Evolutionary conservation across 768 basidiomycete species (phyloP).

Genomic region (Cyathus striatus): DNA sequence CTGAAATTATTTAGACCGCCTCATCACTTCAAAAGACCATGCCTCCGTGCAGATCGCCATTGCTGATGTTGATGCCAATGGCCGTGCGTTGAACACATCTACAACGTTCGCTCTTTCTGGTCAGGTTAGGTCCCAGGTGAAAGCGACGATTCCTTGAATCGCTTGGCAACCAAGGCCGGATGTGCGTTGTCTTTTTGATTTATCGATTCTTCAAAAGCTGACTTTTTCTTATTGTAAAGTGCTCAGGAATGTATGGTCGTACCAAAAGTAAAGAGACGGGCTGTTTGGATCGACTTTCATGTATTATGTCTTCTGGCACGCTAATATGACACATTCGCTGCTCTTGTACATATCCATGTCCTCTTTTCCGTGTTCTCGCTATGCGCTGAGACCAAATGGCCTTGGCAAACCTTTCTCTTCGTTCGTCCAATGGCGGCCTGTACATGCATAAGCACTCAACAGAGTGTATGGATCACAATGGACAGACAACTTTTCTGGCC

Average conservation of each 20-base stretch:
- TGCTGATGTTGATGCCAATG: slow-evolving; percentile 88
- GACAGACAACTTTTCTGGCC: no score
- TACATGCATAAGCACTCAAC: no score
- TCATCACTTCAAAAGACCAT: slow-evolving; percentile 99
- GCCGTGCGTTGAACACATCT: slow-evolving; percentile 70
- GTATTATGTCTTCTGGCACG: no score
- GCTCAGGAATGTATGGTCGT: slow-evolving; percentile 94
- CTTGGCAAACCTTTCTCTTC: no score
- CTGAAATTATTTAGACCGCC: slow-evolving; percentile 59
- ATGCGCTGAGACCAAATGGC: no score
- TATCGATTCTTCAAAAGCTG: not conserved
- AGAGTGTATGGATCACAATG: no score
- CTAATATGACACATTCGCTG: no score
- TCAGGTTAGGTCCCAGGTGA: slow-evolving; percentile 90
- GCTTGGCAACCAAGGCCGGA: slow-evolving; percentile 91
- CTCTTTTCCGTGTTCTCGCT: no score
- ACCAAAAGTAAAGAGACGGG: slow-evolving; percentile 96
- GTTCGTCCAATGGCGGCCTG: no score
- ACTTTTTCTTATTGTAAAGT: slow-evolving; percentile 46
- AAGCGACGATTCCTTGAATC: slow-evolving; percentile 94
- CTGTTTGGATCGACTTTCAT: no score
- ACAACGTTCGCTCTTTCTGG: slow-evolving; percentile 96
- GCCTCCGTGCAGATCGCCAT: slow-evolving; percentile 97
- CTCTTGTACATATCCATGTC: no score
- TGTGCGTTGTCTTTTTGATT: slow-evolving; percentile 51